Conservation (phyloP, 2,329 filamentous ascomycete species). For the Coniochaeta hoffmannii region DNA sequence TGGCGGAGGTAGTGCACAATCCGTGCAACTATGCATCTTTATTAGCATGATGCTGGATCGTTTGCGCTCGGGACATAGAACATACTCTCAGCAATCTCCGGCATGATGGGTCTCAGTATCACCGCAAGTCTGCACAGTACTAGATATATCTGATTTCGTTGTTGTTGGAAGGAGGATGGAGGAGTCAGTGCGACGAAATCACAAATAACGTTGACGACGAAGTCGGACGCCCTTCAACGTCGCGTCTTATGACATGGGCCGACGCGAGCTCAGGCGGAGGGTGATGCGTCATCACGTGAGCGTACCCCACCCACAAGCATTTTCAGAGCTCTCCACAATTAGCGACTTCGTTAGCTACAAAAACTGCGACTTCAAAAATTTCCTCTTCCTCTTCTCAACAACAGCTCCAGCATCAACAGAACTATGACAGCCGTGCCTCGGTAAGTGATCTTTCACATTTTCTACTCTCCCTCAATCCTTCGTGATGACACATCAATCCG, state of each 20-base stretch:
- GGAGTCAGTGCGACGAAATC: too few relatives aligned
- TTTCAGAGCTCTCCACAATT: conserved; percentile 7
- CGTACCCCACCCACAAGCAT: background rate
- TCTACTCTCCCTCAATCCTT: conserved; percentile 16
- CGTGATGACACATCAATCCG: conserved; percentile 78
- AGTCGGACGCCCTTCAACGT: background rate
- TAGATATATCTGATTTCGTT: too few relatives aligned
- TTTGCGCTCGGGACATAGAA: conserved; percentile 1
- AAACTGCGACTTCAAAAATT: conserved; percentile 14
- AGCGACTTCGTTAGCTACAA: conserved; percentile 16
- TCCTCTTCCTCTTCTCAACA: conserved; percentile 13
- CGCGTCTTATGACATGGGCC: background rate
- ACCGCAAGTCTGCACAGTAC: background rate
- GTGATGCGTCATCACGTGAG: background rate
- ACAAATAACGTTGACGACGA: too few relatives aligned
- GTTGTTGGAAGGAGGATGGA: too few relatives aligned
- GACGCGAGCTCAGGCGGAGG: background rate
- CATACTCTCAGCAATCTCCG: conserved; percentile 55
- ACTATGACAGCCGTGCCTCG: conserved; percentile 9
- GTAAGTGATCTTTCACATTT: conserved; percentile 15
- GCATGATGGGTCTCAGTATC: conserved; percentile 37
- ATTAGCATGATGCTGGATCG: background rate
- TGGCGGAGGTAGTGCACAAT: conserved; percentile 76
- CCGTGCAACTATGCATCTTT: conserved; percentile 55
- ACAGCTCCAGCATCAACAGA: conserved; percentile 6